These are phyloP conservation scores for Mycena rosella DNA, from an alignment of 768 basidiomycete species.

Conservation along the genomic window DNA sequence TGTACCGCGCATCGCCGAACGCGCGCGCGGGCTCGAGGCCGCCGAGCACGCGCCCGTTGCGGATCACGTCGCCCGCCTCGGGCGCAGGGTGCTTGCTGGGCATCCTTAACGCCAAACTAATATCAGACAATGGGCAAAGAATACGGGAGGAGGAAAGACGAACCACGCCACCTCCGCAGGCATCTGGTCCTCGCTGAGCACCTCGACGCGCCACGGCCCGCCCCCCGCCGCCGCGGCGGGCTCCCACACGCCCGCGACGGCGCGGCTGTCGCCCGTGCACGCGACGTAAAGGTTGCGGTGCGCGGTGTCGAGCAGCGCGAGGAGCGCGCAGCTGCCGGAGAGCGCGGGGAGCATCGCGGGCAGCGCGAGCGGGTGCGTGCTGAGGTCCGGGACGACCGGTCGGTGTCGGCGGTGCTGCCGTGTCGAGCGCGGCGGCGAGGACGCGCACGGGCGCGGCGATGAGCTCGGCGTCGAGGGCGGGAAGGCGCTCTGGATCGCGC, in stretches of 20 bases:
- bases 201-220: conserved; percentile 91
- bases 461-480: conserved; percentile 87
- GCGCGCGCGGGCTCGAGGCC: conserved; percentile 89
- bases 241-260: conserved; percentile 95
- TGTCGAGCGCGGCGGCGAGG: conserved; percentile 69
- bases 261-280: conserved; percentile 93
- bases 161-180: conserved; percentile 87
- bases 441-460: conserved; percentile 81
- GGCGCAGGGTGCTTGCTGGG: conserved; percentile 85
- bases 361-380: conserved; percentile 76
- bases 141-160: neutral
- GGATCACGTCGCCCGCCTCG: conserved; percentile 80
- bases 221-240: conserved; percentile 68
- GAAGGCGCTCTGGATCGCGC: conserved; percentile 84
- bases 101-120: conserved; percentile 67
- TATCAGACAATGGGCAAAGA: neutral
- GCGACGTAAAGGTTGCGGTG: conserved; percentile 90
- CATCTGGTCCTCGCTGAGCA: conserved; percentile 97
- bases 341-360: conserved; percentile 87
- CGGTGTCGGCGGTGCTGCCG: conserved; percentile 57
- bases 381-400: conserved; percentile 81
- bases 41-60: conserved; percentile 86
- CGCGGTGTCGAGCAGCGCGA: conserved; percentile 89
- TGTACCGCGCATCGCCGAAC: conserved; percentile 92
- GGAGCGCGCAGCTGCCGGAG: conserved; percentile 92